phyloP scores from a whole-genome alignment of 305 asterid species.

The Solanum hybrid region DNA sequence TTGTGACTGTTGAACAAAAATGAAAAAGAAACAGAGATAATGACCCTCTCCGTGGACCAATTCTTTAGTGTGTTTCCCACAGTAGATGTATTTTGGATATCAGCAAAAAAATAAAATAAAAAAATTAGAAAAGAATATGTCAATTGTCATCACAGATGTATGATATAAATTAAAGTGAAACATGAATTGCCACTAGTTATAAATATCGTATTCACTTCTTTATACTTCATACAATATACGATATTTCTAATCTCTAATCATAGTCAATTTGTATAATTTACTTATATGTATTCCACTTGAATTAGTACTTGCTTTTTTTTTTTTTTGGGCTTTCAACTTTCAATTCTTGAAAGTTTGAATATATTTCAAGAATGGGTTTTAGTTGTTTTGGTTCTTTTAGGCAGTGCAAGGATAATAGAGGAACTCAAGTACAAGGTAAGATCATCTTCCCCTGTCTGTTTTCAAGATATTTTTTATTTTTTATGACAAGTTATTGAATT shows the following conservation, averaged over 20 bases:
- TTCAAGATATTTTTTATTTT: not conserved
- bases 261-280: not conserved
- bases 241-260: not conserved
- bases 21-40: not conserved
- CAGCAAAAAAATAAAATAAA: not conserved
- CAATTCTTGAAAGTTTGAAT: not conserved
- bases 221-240: not conserved
- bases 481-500: not conserved
- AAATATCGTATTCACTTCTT: not conserved
- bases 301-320: not conserved
- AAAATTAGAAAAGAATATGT: not conserved
- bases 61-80: not conserved
- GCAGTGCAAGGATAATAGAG: not conserved
- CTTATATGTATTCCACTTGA: not conserved
- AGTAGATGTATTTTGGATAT: not conserved
- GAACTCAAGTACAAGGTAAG: slow-evolving; percentile 5
- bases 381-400: not conserved
- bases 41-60: not conserved
- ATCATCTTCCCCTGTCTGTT: not conserved
- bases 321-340: not conserved
- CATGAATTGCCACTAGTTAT: not conserved
- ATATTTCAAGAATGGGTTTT: not conserved
- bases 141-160: not conserved
- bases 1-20: not conserved
- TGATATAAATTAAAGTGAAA: not conserved